Evolutionary conservation across 441 rosid genomes (phyloP), one percentile per base, ranked within the genome.

Genomic region (Manihot esculenta): DNA sequence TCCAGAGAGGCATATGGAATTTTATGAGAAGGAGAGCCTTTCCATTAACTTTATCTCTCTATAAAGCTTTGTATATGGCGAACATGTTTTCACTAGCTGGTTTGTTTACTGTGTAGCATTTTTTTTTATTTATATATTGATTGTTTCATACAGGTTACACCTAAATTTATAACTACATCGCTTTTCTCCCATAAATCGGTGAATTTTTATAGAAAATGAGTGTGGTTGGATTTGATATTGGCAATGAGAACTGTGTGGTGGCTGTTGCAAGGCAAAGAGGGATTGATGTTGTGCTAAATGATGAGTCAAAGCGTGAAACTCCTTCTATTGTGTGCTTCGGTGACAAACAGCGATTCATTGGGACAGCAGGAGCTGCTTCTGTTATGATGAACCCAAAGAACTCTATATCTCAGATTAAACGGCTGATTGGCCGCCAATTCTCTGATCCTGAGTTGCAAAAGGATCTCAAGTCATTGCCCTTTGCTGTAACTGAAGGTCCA

Each of bases 361-460:
- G 99, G n/a, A 93, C 99, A 50, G 97, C 99, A 24, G 99, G 99
- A 51, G 98, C 98, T 48, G 98, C 99, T n/a, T 81, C 99, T 0
- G 81, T 89, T 35, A 93, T 90, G 86, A 95, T 88, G 94, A 95
- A 95, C 85, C 99, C 99, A 13, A 93, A 91, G 54, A 93, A 89
- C 70, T 84, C 99, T 2, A 87, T 95, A 23, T 91, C 97, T 24
- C 99, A 95, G 83, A 79, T 95, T 23, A 95, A 95, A 78, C 83
- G 99, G 54, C 73, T 95, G 26, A 80, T 95, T 74, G 99, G 99
- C 33, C 87, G 83, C 13, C 85, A 78, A 10, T 95, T 91, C 79
- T 93, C 95, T 0, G 99, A 93, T 76, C 99, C 97, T n/a, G 99
- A 92, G 75, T 84, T 95, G 81, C 98, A 89, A 71, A 87, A 79